Base-by-base conservation (phyloP, 148 eudicot species). In the Camellia sinensis region DNA sequence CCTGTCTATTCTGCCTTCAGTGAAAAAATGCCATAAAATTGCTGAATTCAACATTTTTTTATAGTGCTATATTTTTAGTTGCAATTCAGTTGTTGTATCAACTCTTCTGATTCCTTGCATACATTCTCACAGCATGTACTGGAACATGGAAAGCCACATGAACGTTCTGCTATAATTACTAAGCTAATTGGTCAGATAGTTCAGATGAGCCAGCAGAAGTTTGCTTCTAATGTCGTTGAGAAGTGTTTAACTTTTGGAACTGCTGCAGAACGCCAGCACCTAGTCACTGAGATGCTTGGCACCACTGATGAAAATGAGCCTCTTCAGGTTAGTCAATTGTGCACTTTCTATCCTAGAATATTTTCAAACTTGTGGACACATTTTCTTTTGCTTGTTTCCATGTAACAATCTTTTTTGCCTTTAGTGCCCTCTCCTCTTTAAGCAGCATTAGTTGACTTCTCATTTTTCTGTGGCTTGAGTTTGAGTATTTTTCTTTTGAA, bases 121-220 rank as follows among this genome's bases (percentile, higher is more conserved):
- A 40, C 74, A 43, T 44, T 63, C 64, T 81, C 57, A 40, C 91
- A 94, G 98, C 98, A 93, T 89, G 96, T 93, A 1, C 79, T 93
- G 81, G 96, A 93, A 85, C 98, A 93, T 82, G 98, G 98, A 80
- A 92, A 89, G 80, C 96, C 96, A 0, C 87, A 90, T 79, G 98
- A 93, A 79, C 92, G 98, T 52, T 65, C 95, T 72, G 86, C 90
- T 80, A 93, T 93, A 65, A 89, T 93, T 19, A 56, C 57, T 82
- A 82, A 89, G 84, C 84, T 93, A 75, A 86, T 87, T 61, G 96
- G 94, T 84, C 90, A 90, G 89, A 93, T 93, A 79, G 97, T 93
- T 82, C 92, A 87, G 65, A 91, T 93, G 97, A 93, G 97, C 84
- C 97, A 93, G 89, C 97, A 93, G 84, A 93, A 93, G 76, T 93